A percentile compares a stretch with the other conserved stretches of the same genome.
Conservation (phyloP, 1,284 basidiomycete genomes). For the Sanghuangporus weigelae region DNA sequence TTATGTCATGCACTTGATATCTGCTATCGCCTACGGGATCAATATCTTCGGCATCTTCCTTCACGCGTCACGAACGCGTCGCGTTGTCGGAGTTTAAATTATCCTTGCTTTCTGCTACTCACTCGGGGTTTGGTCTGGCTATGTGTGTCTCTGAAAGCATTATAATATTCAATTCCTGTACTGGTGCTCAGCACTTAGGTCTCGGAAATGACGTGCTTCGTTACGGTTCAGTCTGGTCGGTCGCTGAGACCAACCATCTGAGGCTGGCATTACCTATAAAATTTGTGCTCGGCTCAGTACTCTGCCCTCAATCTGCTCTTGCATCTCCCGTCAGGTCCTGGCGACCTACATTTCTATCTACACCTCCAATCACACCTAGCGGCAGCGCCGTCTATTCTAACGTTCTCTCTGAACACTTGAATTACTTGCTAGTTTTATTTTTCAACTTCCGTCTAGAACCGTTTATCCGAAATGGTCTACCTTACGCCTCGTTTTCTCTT, state of each 20-base stretch:
- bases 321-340: constrained; percentile 16
- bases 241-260: background rate
- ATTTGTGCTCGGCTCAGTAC: background rate
- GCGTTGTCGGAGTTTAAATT: background rate
- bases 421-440: background rate
- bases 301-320: constrained; percentile 2
- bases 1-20: background rate
- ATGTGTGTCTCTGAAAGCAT: too few relatives aligned
- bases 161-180: background rate
- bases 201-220: background rate
- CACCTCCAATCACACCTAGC: background rate
- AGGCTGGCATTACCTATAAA: constrained; percentile 14
- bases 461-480: constrained; percentile 5
- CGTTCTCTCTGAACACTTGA: constrained; percentile 1
- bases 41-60: background rate
- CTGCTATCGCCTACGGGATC: background rate
- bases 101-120: background rate
- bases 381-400: constrained; percentile 17
- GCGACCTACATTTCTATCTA: constrained; percentile 10
- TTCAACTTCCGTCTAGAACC: background rate
- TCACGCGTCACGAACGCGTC: background rate
- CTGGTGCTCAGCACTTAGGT: background rate
- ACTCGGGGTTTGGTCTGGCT: too few relatives aligned
- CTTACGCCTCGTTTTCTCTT: constrained; percentile 15
- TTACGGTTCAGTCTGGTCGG: constrained; percentile 1